A percentile compares a stretch with the other conserved stretches of the same genome.
phyloP scores from a whole-genome alignment of 805 yeast genomes.

The Millerozyma acaciae region DNA sequence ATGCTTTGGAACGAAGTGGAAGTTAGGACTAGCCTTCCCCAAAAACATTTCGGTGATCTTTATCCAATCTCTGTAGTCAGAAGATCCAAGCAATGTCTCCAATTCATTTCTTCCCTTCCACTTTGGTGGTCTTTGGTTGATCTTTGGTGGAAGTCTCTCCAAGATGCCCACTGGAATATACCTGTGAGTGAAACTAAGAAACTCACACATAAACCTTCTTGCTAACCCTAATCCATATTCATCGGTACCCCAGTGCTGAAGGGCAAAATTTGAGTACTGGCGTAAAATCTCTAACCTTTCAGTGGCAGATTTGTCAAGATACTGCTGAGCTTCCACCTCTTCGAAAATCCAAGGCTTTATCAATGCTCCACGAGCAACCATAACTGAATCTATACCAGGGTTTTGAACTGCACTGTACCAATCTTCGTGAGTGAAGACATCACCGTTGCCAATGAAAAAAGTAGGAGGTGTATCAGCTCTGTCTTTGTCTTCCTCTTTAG shows the following conservation, averaged over 20 bases:
- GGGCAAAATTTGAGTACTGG: constrained; percentile 71
- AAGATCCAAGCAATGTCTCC: constrained; percentile 83
- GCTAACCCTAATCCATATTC: constrained; percentile 87
- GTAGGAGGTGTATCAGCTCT: constrained; percentile 56
- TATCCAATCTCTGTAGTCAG: constrained; percentile 91
- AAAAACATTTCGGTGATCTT: constrained; percentile 92
- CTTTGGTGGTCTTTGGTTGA: constrained; percentile 90
- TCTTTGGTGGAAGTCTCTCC: constrained; percentile 80
- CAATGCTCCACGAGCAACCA: constrained; percentile 97
- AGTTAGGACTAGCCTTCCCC: constrained; percentile 75
- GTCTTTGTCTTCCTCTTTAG: constrained; percentile 58
- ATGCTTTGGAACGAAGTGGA: constrained; percentile 88
- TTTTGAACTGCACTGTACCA: constrained; percentile 71
- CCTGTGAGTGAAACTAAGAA: constrained; percentile 88
- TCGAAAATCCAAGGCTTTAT: constrained; percentile 99
- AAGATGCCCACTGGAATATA: constrained; percentile 92
- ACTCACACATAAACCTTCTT: constrained; percentile 90
- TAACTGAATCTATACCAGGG: constrained; percentile 81
- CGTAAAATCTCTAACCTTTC: constrained; percentile 79
- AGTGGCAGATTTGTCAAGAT: constrained; percentile 83
- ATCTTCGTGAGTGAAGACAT: constrained; percentile 79
- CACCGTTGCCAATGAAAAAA: constrained; percentile 93
- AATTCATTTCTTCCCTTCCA: constrained; percentile 92
- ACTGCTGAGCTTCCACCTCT: constrained; percentile 85
- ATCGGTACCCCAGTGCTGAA: constrained; percentile 98